Evolutionary conservation across 805 yeast species (phyloP).

Genomic region (Kurtzmaniella fragi): DNA sequence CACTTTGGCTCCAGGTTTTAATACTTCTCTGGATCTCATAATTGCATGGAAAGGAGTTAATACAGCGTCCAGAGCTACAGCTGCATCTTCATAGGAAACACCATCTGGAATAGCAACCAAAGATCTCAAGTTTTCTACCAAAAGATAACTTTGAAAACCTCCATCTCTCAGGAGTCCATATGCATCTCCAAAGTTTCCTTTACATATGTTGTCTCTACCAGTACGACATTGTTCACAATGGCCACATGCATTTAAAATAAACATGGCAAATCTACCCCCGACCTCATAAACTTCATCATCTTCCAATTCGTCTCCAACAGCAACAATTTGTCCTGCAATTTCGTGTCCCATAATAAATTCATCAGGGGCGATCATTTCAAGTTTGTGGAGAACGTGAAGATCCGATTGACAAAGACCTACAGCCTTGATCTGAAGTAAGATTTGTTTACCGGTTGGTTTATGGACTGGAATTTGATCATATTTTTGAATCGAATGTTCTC

Average conservation of each 20-base stretch:
- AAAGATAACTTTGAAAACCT: conserved; percentile 36
- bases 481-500: conserved; percentile 17
- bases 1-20: conserved; percentile 30
- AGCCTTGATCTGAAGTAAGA: conserved; percentile 36
- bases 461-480: conserved; percentile 27
- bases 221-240: conserved; percentile 27
- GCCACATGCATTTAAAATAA: conserved; percentile 30
- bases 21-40: conserved; percentile 22
- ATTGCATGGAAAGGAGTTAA: conserved; percentile 41
- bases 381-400: conserved; percentile 28
- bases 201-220: conserved; percentile 31
- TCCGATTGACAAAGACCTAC: conserved; percentile 43
- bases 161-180: conserved; percentile 37
- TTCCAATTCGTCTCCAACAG: conserved; percentile 22
- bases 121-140: conserved; percentile 28
- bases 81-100: conserved; percentile 35
- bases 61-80: conserved; percentile 38
- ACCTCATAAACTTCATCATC: conserved; percentile 16
- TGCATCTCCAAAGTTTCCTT: conserved; percentile 10
- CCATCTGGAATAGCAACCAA: conserved; percentile 36
- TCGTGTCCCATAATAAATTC: conserved; percentile 42
- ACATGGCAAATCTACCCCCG: conserved; percentile 27
- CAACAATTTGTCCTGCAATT: conserved; percentile 33
- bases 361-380: conserved; percentile 15
- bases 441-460: conserved; percentile 22